These are phyloP conservation scores for Talaromyces amestolkiae DNA, from an alignment of 2,329 filamentous ascomycete species.

Conservation along the genomic window DNA sequence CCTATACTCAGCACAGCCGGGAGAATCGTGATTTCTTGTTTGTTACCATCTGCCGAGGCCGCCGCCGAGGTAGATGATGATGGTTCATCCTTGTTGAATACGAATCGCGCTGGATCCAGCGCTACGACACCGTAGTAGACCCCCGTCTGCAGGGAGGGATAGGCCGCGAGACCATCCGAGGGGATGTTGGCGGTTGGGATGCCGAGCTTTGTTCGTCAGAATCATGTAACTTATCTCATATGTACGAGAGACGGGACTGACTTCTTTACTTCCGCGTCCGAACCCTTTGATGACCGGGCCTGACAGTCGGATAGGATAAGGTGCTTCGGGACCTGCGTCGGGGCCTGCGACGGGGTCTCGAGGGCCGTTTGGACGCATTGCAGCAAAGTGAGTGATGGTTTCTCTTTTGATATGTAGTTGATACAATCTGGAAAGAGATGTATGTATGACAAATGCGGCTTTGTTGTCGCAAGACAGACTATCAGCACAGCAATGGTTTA, in stretches of 20 bases:
- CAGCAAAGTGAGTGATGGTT: background rate
- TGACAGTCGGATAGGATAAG: constrained; percentile 79
- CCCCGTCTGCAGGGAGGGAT: constrained; percentile 64
- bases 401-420: background rate
- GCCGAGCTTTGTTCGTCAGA: constrained; percentile 62
- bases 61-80: background rate
- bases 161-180: constrained; percentile 62
- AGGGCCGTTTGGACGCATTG: constrained; percentile 50
- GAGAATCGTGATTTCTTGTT: constrained; percentile 51
- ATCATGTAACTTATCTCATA: no score
- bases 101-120: constrained; percentile 52
- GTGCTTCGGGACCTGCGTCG: constrained; percentile 68
- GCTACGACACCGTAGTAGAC: constrained; percentile 94
- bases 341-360: constrained; percentile 72
- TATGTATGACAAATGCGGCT: constrained; percentile 3
- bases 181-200: constrained; percentile 93
- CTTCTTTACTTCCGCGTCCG: constrained; percentile 88
- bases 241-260: constrained; percentile 38
- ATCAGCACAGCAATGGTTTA: background rate
- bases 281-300: constrained; percentile 91
- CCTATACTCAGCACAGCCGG: constrained; percentile 93
- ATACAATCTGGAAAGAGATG: background rate
- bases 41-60: background rate
- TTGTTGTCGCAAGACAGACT: background rate
- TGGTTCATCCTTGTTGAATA: constrained; percentile 22